phyloP scores from a whole-genome alignment of 257 asterid species.

The Paulownia fortunei region DNA sequence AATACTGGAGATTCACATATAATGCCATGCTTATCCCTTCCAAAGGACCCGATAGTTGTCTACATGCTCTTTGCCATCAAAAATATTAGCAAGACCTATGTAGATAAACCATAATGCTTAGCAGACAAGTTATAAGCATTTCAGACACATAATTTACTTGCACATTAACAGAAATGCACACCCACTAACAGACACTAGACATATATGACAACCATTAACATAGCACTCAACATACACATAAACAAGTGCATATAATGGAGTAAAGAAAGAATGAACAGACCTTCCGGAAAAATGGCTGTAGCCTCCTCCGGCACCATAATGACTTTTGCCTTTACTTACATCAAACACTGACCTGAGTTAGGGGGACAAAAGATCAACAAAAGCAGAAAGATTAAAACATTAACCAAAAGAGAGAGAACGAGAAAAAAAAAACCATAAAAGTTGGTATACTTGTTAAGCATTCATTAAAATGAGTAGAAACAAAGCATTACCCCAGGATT shows the following conservation, averaged over 20 bases:
- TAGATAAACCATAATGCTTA: neutral
- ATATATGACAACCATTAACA: neutral
- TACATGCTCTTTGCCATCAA: constrained; percentile 4
- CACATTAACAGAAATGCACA: neutral
- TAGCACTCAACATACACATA: neutral
- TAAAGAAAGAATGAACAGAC: constrained; percentile 35
- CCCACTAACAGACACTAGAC: neutral
- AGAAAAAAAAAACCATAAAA: neutral
- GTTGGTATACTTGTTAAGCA: neutral
- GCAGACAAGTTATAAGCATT: neutral
- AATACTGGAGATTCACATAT: neutral
- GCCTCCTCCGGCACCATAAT: constrained; percentile 87
- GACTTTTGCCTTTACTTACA: constrained; percentile 87
- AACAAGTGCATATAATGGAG: neutral
- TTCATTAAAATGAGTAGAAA: neutral
- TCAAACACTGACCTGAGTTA: constrained; percentile 84
- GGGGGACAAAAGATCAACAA: neutral
- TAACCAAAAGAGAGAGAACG: neutral
- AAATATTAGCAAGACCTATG: neutral
- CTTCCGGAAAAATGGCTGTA: constrained; percentile 88
- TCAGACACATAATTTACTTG: neutral
- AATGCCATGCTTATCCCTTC: neutral
- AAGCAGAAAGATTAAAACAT: neutral
- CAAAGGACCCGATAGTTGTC: neutral
- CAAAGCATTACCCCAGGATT: constrained; percentile 66